Base-by-base conservation (phyloP, 805 yeast species). In the Sugiyamaella mastotermitis region DNA sequence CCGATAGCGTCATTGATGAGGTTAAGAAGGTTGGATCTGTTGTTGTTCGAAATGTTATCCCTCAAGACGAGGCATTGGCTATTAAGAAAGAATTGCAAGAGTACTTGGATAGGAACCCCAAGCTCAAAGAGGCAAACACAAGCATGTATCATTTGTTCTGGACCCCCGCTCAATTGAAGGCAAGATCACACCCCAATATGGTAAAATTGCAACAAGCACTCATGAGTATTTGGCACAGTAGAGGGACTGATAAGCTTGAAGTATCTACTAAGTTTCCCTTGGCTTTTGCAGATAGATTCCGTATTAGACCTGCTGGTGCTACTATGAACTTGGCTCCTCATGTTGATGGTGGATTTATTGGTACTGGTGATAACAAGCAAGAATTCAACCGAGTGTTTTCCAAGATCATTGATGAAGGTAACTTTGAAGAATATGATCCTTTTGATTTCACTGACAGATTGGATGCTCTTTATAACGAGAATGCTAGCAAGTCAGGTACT, bases 351-450 rank as follows among this genome's bases (percentile, higher is more conserved):
- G 65, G 69, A 9, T 57, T 66, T 4, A 51, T 67, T 31, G 71
- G 65, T 41, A 49, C 72, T 31, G 68, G 73, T 69, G 71, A 66
- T 45, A 71, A 68, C 20, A 29, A 20, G 47, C 45, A 40, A 9
- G 56, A 50, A 14, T 68, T 65, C 48, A 46, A 64, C 14, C 43
- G 52, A 11, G 58, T 57, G 13, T 68, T 67, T 47, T 38, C 48
- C 5, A 53, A 53, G 36, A 65, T 69, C 20, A 60, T 63, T 22
- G 60, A 58, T 16, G 43, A 41, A 17, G 69, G 69, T 3, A 41
- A 48, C 10, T 67, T 71, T 69, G 71, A 69, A 48, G 53, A 61
- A 9, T 66, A 58, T 53, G 70, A 69, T 39, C 64, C 72, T 7
- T 66, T 47, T 32, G 61, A 61, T 34, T 51, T 58, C 15, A 58